Evolutionary conservation across 805 yeast genomes (phyloP).

Genomic region (Sugiyamaella boreocaroliniensis): DNA sequence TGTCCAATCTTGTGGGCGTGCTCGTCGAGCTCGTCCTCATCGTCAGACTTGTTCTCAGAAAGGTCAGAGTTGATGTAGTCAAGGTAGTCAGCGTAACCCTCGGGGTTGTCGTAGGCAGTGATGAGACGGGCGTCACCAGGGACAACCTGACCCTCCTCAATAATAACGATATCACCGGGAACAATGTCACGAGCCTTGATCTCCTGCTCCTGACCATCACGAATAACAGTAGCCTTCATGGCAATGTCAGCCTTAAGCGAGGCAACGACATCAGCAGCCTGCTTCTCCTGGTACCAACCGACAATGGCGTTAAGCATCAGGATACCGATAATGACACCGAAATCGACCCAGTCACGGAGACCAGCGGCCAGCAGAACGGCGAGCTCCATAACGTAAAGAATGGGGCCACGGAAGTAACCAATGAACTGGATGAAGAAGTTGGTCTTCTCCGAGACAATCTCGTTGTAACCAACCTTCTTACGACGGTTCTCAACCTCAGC

Average conservation of each 20-base stretch:
- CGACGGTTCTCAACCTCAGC: constrained; percentile 77
- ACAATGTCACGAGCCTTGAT: constrained; percentile 79
- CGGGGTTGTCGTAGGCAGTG: constrained; percentile 33
- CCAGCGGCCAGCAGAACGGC: constrained; percentile 94
- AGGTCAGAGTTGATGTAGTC: constrained; percentile 34
- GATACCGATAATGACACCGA: constrained; percentile 92
- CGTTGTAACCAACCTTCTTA: constrained; percentile 84
- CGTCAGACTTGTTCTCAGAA: constrained; percentile 18
- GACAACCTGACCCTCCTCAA: constrained; percentile 89
- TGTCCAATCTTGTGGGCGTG: constrained; percentile 74
- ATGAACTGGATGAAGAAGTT: constrained; percentile 71
- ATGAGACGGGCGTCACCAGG: constrained; percentile 86
- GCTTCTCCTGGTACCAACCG: constrained; percentile 96
- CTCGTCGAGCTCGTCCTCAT: constrained; percentile 30
- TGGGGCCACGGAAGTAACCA: constrained; percentile 87
- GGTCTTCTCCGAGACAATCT: constrained; percentile 82
- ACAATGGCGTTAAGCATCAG: constrained; percentile 82
- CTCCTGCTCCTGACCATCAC: constrained; percentile 76
- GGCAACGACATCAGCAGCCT: constrained; percentile 96
- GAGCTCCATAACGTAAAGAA: constrained; percentile 93
- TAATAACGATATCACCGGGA: constrained; percentile 88
- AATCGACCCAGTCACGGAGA: constrained; percentile 96
- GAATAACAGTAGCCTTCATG: constrained; percentile 76
- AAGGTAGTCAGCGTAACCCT: constrained; percentile 33
- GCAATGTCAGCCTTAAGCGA: constrained; percentile 93